Base-by-base conservation (phyloP, 768 basidiomycete species). In the Stropharia rugosoannulata region DNA sequence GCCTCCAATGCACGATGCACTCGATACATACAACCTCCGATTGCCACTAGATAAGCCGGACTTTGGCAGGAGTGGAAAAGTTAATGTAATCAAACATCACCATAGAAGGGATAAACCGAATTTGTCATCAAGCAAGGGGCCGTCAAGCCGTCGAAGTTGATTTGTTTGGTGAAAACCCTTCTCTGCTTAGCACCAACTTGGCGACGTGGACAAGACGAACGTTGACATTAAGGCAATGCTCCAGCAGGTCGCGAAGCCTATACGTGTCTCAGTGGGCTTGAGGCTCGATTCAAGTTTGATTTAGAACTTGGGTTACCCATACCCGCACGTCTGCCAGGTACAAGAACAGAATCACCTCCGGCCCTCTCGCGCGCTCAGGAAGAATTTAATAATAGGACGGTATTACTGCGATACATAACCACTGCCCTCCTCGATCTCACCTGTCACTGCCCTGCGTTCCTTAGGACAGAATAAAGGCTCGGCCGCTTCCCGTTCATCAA, bases 401-500 rank as follows among this genome's bases (percentile, higher is more conserved):
- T n/a, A 43, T 10, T 43, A 22, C 22, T 29, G 47, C 32, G 29
- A 42, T 42, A 41, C 50, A 39, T 25, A 29, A 16, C 29, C 50
- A 38, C 39, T 27, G 18, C 50, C 40, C 40, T 51, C 39, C 18
- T 43, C 22, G 38, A 39, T 51, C 22, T 29, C 35, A 40, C 38
- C 50, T 51, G 50, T 41, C 39, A 51, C 29, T 42, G 40, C 40
- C 38, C 29, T 29, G 27, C n/a, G 15, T 41, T 39, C 50, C n/a
- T 39, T 27, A 41, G 38, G 19, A 51, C 40, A 32, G 39, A 40
- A 51, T 51, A 51, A 51, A 51, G 50, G 39, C 39, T 41, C 47
- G 16, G 47, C 35, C 39, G 42, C 42, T 43, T 16, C 32, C 29
- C 50, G 18, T 40, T 51, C 50, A 51, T 51, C 22, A 16, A 51